Percentiles rank a stretch among this genome's conserved stretches.
Conservation (phyloP, 2,329 filamentous ascomycete species). For the Fusarium illudens region DNA sequence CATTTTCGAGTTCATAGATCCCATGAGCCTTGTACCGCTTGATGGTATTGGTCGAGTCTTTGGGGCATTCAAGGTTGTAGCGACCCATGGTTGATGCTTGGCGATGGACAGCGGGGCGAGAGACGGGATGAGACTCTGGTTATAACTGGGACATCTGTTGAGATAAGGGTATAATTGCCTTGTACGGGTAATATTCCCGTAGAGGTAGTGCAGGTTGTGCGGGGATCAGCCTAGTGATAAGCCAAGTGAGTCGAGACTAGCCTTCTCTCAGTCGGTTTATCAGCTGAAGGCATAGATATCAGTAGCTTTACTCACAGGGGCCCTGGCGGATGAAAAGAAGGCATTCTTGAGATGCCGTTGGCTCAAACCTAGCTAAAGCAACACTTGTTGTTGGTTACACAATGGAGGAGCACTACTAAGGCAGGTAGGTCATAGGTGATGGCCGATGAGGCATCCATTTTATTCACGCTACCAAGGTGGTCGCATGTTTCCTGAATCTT, state of each 20-base stretch:
- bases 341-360: too few relatives aligned
- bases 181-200: not conserved
- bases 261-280: not conserved
- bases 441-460: not conserved
- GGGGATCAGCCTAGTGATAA: not conserved
- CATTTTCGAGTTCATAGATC: conserved; percentile 74
- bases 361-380: too few relatives aligned
- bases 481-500: not conserved
- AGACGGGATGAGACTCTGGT: not conserved
- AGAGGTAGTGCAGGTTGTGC: not conserved
- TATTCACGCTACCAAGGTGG: not conserved
- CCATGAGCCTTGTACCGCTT: conserved; percentile 72
- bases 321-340: too few relatives aligned
- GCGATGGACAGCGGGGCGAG: too few relatives aligned
- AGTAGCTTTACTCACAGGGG: too few relatives aligned
- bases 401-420: too few relatives aligned
- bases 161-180: not conserved
- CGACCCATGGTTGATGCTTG: conserved; percentile 44
- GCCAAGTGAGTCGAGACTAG: too few relatives aligned
- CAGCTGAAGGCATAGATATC: not conserved
- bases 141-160: not conserved
- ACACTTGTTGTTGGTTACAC: not conserved
- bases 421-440: too few relatives aligned
- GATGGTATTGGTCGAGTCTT: conserved; percentile 69
- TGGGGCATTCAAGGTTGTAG: conserved; percentile 67